Evolutionary conservation across 768 basidiomycete species (phyloP).

Genomic region (Tulasnella sp.): DNA sequence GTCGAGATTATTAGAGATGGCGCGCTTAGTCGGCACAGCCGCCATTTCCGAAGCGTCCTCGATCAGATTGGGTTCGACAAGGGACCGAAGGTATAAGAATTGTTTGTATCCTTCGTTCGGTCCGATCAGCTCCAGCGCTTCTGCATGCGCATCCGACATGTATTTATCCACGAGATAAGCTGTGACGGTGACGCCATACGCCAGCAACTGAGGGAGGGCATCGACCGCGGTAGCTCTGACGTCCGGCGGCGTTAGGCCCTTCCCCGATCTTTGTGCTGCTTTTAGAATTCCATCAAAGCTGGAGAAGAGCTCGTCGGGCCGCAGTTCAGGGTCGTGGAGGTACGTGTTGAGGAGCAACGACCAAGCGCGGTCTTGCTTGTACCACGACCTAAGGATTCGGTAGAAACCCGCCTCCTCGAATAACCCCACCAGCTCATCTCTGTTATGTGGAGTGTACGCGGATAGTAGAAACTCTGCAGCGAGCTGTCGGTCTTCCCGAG

Average conservation of each 20-base stretch:
- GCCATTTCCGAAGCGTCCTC: slow-evolving; percentile 27
- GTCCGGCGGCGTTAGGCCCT: slow-evolving; percentile 43
- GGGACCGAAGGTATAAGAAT: slow-evolving; percentile 63
- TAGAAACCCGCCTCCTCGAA: slow-evolving; percentile 84
- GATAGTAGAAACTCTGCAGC: slow-evolving; percentile 92
- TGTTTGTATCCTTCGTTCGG: slow-evolving; percentile 40
- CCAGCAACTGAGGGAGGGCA: slow-evolving; percentile 55
- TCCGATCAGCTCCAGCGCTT: slow-evolving; percentile 44
- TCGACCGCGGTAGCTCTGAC: slow-evolving; percentile 42
- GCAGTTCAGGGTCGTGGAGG: slow-evolving; percentile 59
- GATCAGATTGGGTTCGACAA: slow-evolving; percentile 45
- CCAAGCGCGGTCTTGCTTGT: slow-evolving; percentile 69
- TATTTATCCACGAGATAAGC: slow-evolving; percentile 62
- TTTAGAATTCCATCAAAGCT: slow-evolving; percentile 52
- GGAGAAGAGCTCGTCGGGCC: slow-evolving; percentile 49
- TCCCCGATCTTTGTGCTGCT: slow-evolving; percentile 35
- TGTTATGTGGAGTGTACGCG: slow-evolving; percentile 74
- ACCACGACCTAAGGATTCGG: slow-evolving; percentile 75
- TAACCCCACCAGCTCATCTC: slow-evolving; percentile 48
- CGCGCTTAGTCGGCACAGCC: slow-evolving; percentile 1
- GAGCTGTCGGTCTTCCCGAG: slow-evolving; percentile 87
- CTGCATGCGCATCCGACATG: slow-evolving; percentile 52
- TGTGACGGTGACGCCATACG: slow-evolving; percentile 49
- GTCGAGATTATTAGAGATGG: slow-evolving; percentile 39
- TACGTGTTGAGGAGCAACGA: slow-evolving; percentile 58